Conservation (phyloP, 2,329 filamentous ascomycete species). For the Orbilia oligospora region DNA sequence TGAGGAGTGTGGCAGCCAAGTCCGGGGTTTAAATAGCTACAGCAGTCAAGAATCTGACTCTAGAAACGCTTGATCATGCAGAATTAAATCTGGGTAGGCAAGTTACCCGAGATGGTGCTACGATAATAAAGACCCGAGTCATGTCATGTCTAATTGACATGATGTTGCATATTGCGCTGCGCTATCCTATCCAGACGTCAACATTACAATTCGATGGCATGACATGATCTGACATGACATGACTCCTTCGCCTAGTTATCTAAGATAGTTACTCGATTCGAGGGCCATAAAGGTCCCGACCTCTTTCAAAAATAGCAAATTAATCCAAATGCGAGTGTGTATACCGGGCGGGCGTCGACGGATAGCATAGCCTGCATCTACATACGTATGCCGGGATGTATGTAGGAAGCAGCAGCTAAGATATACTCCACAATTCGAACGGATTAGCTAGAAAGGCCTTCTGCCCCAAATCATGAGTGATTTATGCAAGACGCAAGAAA, state of each 20-base stretch:
- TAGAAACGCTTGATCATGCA: slow-evolving; percentile 3
- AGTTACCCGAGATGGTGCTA: slow-evolving; percentile 19
- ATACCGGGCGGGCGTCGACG: slow-evolving; percentile 11
- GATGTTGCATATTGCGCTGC: not conserved
- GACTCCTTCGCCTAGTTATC: not conserved
- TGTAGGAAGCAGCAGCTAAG: not conserved
- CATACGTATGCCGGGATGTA: not conserved
- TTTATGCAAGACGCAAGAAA: slow-evolving; percentile 59
- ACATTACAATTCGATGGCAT: not conserved
- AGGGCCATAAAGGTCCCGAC: too few species aligned
- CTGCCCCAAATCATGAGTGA: slow-evolving; percentile 33
- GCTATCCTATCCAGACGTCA: too few species aligned
- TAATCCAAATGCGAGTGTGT: slow-evolving; percentile 14
- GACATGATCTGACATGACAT: not conserved
- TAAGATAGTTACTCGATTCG: not conserved
- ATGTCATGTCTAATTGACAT: slow-evolving; percentile 3
- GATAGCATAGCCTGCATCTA: slow-evolving; percentile 13
- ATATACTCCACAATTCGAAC: slow-evolving; percentile 14
- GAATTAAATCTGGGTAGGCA: not conserved
- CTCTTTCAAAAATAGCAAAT: slow-evolving; percentile 18
- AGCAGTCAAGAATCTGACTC: slow-evolving; percentile 4
- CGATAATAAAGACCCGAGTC: slow-evolving; percentile 3
- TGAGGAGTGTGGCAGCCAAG: slow-evolving; percentile 53
- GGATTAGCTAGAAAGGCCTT: too few species aligned
- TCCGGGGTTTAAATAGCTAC: slow-evolving; percentile 36